A percentile compares a stretch with the other conserved stretches of the same genome.
phyloP scores from a whole-genome alignment of 768 basidiomycete species.

The Pisolithus marmoratus region DNA sequence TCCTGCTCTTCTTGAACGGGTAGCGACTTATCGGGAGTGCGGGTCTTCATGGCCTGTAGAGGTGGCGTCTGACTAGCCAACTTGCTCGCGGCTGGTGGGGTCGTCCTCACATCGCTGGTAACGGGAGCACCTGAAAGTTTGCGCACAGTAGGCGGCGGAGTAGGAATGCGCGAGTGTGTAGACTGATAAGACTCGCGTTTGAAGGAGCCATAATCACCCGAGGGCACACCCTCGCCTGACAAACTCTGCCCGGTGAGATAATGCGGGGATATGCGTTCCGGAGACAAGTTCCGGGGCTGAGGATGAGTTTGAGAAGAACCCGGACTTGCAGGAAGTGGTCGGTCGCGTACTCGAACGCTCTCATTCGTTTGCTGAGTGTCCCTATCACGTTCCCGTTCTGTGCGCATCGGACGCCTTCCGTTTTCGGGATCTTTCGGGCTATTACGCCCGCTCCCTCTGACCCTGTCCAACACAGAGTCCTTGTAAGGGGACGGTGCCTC shows the following conservation, averaged over 20 bases:
- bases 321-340: conserved; percentile 31
- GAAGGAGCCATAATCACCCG: conserved; percentile 37
- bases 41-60: conserved; percentile 43
- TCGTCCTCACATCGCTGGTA: conserved; percentile 20
- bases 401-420: conserved; percentile 18
- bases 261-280: conserved; percentile 48
- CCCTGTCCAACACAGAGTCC: conserved; percentile 50
- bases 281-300: conserved; percentile 41
- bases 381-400: conserved; percentile 34
- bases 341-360: conserved; percentile 17
- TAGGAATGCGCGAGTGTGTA: conserved; percentile 23
- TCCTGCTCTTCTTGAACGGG: conserved; percentile 75
- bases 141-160: conserved; percentile 24
- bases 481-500: conserved; percentile 39
- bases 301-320: conserved; percentile 34
- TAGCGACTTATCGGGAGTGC: conserved; percentile 66
- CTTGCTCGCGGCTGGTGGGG: conserved; percentile 33
- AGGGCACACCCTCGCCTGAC: conserved; percentile 37
- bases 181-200: conserved; percentile 41
- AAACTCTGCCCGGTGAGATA: conserved; percentile 45
- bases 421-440: conserved; percentile 51
- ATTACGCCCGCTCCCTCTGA: conserved; percentile 44
- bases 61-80: conserved; percentile 52
- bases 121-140: conserved; percentile 16
- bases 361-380: conserved; percentile 32